Evolutionary conservation across 140 eudicot species (phyloP).

Genomic region (Ambrosia hybrid): DNA sequence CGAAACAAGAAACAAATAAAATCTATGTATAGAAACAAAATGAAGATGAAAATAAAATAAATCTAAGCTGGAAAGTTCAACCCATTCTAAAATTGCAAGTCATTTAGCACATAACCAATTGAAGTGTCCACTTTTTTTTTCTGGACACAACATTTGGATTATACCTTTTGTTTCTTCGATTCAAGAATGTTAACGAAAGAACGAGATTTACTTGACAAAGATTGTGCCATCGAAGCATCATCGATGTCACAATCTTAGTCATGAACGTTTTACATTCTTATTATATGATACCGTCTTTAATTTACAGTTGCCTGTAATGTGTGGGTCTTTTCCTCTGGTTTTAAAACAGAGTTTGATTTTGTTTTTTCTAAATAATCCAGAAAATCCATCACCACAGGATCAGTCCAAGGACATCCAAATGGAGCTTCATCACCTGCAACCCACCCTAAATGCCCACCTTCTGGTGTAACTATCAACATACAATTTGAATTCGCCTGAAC

Average conservation of each 20-base stretch:
- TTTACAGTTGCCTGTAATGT: slow-evolving; percentile 24
- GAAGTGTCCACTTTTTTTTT: too few species aligned
- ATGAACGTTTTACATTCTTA: background rate
- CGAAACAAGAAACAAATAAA: background rate
- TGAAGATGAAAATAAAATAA: too few species aligned
- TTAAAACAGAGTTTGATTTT: slow-evolving; percentile 24
- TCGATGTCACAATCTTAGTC: background rate
- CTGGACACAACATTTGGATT: too few species aligned
- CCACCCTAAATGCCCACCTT: slow-evolving; percentile 99
- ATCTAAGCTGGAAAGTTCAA: too few species aligned
- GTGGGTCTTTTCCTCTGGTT: slow-evolving; percentile 14
- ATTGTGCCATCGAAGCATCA: background rate
- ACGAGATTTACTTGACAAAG: background rate
- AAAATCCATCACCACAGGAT: slow-evolving; percentile 90
- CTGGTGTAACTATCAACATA: slow-evolving; percentile 80
- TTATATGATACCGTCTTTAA: slow-evolving; percentile 8
- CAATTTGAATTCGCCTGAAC: slow-evolving; percentile 77
- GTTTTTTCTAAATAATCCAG: slow-evolving; percentile 53
- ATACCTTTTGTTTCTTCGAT: background rate
- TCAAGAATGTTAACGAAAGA: background rate
- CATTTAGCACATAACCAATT: too few species aligned
- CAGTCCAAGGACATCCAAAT: slow-evolving; percentile 94
- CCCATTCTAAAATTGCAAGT: too few species aligned
- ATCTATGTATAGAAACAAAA: background rate
- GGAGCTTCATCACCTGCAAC: slow-evolving; percentile 87